Evolutionary conservation across 1,284 basidiomycete genomes (phyloP).

Genomic region (Austroboletus niveus): DNA sequence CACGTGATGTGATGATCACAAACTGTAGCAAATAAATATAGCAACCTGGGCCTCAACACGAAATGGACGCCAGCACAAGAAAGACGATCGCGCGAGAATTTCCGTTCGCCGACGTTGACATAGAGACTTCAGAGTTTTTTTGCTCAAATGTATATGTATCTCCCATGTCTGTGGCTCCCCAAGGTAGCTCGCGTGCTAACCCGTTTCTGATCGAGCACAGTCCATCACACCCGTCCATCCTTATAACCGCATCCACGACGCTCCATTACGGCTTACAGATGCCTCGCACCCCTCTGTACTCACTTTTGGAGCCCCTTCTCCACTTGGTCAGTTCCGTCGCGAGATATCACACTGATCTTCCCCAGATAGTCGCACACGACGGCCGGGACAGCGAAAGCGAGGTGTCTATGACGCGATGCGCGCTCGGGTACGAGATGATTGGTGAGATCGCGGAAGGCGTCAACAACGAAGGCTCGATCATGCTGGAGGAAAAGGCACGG

Average conservation of each 20-base stretch:
- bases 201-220: slow-evolving; percentile 37
- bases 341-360: slow-evolving; percentile 64
- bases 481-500: slow-evolving; percentile 51
- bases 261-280: slow-evolving; percentile 16
- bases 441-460: slow-evolving; percentile 27
- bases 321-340: slow-evolving; percentile 53
- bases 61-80: too few species aligned
- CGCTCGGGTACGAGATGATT: slow-evolving; percentile 51
- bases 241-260: slow-evolving; percentile 45
- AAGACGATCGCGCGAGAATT: too few species aligned
- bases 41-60: too few species aligned
- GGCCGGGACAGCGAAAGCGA: slow-evolving; percentile 61
- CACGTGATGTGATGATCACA: too few species aligned
- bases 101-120: too few species aligned
- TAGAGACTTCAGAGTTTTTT: too few species aligned
- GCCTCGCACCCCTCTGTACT: slow-evolving; percentile 53
- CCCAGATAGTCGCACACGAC: slow-evolving; percentile 52
- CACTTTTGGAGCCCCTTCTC: slow-evolving; percentile 55
- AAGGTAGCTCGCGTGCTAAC: slow-evolving; percentile 42
- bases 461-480: slow-evolving; percentile 27
- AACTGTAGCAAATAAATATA: too few species aligned
- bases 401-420: slow-evolving; percentile 72
- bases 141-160: too few species aligned
- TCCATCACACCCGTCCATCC: slow-evolving; percentile 64
- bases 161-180: slow-evolving; percentile 72